phyloP scores from a whole-genome alignment of 768 basidiomycete genomes.

The Bullera alba region DNA sequence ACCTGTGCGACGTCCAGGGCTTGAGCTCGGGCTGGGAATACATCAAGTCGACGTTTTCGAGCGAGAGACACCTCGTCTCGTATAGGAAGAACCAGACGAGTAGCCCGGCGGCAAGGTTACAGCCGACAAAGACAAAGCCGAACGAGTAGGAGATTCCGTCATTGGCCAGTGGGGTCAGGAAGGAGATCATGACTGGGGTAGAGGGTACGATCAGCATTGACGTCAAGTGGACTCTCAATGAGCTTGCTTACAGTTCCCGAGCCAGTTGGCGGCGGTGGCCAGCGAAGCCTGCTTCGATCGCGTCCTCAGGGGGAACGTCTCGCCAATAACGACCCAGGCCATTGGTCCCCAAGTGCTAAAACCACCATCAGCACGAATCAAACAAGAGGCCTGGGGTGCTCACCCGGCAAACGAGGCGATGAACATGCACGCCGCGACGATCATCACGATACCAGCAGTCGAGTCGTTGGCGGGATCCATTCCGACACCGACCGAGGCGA shows the following conservation, averaged over 20 bases:
- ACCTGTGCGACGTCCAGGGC: conserved; percentile 59
- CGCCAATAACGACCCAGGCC: conserved; percentile 58
- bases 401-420: conserved; percentile 45
- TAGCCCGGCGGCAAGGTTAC: conserved; percentile 34
- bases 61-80: conserved; percentile 60
- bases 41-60: conserved; percentile 60
- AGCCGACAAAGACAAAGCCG: conserved; percentile 65
- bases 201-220: not conserved
- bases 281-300: conserved; percentile 64
- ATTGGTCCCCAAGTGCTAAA: conserved; percentile 53
- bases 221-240: not conserved
- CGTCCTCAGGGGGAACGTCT: conserved; percentile 67
- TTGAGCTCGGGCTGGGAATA: conserved; percentile 58
- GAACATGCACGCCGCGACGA: conserved; percentile 63
- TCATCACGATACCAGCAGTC: conserved; percentile 56
- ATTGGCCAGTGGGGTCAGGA: conserved; percentile 71
- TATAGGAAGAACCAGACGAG: conserved; percentile 70
- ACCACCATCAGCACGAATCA: too few species aligned
- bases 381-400: too few species aligned
- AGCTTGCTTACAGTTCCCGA: not conserved
- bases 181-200: conserved; percentile 54
- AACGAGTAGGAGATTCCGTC: conserved; percentile 56
- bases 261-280: conserved; percentile 60
- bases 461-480: conserved; percentile 30
- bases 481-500: conserved; percentile 64